These are phyloP conservation scores for Phaeosphaeria sp. DNA, from an alignment of 2,329 filamentous ascomycete genomes.

Conservation along the genomic window DNA sequence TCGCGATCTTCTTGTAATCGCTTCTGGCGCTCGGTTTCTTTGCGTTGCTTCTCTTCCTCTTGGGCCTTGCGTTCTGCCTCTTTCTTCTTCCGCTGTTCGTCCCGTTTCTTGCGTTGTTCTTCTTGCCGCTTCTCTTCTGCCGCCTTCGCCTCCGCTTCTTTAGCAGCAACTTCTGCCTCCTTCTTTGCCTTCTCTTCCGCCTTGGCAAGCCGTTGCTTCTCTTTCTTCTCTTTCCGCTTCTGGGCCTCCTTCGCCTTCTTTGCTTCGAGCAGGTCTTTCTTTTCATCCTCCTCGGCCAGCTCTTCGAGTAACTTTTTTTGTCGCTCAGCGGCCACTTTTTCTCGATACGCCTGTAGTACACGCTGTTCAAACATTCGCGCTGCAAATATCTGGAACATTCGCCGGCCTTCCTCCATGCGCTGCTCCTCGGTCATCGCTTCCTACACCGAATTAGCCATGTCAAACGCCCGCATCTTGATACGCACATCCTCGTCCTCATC, in stretches of 20 bases:
- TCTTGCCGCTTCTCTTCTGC: slow-evolving; percentile 80
- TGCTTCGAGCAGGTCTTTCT: slow-evolving; percentile 79
- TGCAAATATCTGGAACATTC: slow-evolving; percentile 99
- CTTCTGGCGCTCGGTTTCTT: slow-evolving; percentile 83
- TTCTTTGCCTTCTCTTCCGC: slow-evolving; percentile 90
- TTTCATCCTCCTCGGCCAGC: slow-evolving; percentile 80
- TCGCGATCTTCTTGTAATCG: slow-evolving; percentile 85
- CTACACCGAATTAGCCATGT: slow-evolving; percentile 58
- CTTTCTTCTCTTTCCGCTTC: slow-evolving; percentile 93
- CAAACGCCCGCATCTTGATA: slow-evolving; percentile 19
- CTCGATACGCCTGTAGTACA: slow-evolving; percentile 94
- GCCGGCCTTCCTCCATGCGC: slow-evolving; percentile 96
- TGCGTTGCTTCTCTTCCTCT: slow-evolving; percentile 84
- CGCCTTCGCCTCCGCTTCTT: slow-evolving; percentile 77
- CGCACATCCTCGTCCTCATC: slow-evolving; percentile 45
- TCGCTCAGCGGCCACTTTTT: slow-evolving; percentile 93
- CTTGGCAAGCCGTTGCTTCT: slow-evolving; percentile 82
- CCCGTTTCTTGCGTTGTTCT: slow-evolving; percentile 80
- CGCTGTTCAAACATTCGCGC: slow-evolving; percentile 99
- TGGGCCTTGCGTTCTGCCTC: slow-evolving; percentile 89
- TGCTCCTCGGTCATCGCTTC: slow-evolving; percentile 97
- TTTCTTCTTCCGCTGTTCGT: slow-evolving; percentile 90
- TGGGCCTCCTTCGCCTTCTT: slow-evolving; percentile 95
- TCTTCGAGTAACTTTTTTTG: slow-evolving; percentile 91
- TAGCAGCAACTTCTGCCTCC: slow-evolving; percentile 87